These are phyloP conservation scores for Ramalina intermedia DNA, from an alignment of 495 filamentous ascomycete species.

Conservation along the genomic window DNA sequence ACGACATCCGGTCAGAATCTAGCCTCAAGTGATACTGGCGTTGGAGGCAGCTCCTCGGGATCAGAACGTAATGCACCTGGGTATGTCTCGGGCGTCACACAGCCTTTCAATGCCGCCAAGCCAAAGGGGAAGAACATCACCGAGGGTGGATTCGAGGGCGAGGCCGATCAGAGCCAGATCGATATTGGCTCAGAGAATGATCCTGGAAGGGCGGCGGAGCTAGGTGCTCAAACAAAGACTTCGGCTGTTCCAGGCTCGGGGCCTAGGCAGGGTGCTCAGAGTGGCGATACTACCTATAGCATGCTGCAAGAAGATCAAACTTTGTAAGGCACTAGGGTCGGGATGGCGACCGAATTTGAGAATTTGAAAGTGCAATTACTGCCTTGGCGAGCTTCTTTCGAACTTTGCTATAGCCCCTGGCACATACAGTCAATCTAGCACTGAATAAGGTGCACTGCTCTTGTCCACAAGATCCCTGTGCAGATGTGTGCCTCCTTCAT, in stretches of 20 bases:
- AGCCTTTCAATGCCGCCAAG: conserved; percentile 23
- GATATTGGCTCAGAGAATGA: conserved; percentile 44
- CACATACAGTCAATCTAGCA: no score
- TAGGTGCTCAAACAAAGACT: conserved; percentile 30
- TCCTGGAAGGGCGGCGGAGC: conserved; percentile 41
- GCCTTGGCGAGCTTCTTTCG: neutral
- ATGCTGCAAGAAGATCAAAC: conserved; percentile 31
- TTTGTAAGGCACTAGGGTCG: neutral
- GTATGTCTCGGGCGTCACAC: conserved; percentile 28
- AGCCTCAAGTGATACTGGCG: conserved; percentile 17
- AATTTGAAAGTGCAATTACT: neutral
- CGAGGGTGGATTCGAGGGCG: conserved; percentile 33
- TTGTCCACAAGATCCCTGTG: no score
- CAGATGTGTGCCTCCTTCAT: no score
- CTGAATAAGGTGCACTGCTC: no score
- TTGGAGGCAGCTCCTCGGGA: conserved; percentile 18
- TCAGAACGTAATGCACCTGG: conserved; percentile 26
- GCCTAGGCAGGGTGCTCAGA: conserved; percentile 26
- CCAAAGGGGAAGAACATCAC: conserved; percentile 42
- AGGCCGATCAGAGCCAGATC: conserved; percentile 44
- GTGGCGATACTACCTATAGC: conserved; percentile 28
- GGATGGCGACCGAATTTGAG: neutral
- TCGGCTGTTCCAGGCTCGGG: conserved; percentile 24
- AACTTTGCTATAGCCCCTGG: neutral
- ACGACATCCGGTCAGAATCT: neutral